Base-by-base conservation (phyloP, 2,329 filamentous ascomycete species). In the Chaetomium strumarium region DNA sequence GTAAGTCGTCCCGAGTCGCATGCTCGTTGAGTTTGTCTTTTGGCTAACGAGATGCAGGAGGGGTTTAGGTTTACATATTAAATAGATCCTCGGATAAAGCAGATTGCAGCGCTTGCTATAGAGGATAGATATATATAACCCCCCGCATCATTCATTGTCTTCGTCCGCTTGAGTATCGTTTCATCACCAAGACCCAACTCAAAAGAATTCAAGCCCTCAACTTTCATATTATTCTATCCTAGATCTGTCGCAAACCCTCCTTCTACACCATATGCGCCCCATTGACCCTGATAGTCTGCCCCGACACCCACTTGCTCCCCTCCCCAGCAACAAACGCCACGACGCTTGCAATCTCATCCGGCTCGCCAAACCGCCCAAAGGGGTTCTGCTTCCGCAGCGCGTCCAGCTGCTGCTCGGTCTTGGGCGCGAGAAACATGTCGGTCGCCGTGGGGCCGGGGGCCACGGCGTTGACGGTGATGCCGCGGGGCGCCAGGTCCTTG, bases 361-460 rank as follows among this genome's bases (percentile, higher is more conserved):
- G 73, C 54, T 67, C 67, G 0, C 74, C 77, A 54, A 78, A 66
- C 5, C 74, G 66, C 4, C 69, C 69, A 50, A 72, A 71, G 1
- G 77, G 76, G 16, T 66, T 75, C 47, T 66, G 58, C 16, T 59
- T 62, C 36, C 64, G 68, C 45, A 77, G 68, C 3, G 62, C 63
- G 52, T 75, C 69, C 34, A 80, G 58, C 54, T 75, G 53, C 46
- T 71, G 67, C 54, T 78, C 72, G 3, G 67, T 66, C 64, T 79
- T 78, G 19, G 72, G 77, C 58, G 70, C 64, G 50, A 74, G 70
- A 62, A 83, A 83, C 31, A 83, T 63, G 5, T 80, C 78, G 0
- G 80, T 82, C 0, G 65, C 74, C 0, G 77, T 83, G 1, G 79
- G 78, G 0, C 68, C 68, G 1, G 67, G 68, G 5, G 64, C 67